Evolutionary conservation across 1,139 yeast genomes (phyloP), one percentile per base, ranked within the genome.

Genomic region (Pichia sp.): DNA sequence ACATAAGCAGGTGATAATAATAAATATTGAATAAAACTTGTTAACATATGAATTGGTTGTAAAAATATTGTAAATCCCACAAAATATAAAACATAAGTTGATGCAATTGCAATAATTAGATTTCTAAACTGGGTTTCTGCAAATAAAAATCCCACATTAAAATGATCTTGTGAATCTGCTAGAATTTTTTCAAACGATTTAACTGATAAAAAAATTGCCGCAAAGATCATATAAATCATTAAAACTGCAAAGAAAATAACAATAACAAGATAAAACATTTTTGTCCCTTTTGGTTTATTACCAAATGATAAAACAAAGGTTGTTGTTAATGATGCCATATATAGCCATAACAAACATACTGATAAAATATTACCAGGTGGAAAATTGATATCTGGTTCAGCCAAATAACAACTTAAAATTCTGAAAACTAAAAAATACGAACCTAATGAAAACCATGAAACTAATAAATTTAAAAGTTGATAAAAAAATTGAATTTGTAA

Each of bases 301-400:
- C 99, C 99, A 69, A 93, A 84, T 48, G 96, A 84, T 57, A 93
- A 72, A 51, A 93, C 91, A 69, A 93, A 93, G 19, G 96, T 89
- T 2, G 96, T 86, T 18, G 89, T 86, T n/a, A 93, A 70, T 16
- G 96, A 88, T 3, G 93, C 88, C 53, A 89, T 76, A 64, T 93
- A 93, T 39, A 93, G 71, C 97, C 98, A 93, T 19, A 91, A 70
- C 65, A 93, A 86, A 1, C 91, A 76, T 10, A 87, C 93, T 4
- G 95, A 83, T 36, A 93, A 73, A 7, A 86, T 75, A 53, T 81
- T 82, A 34, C 97, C 75, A 11, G 81, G 82, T 2, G 82, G 73
- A 66, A 80, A 79, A 52, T 76, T 61, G 65, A 79, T 73, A 50
- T 72, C 76, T 3, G 65, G 52, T 4, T 79, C 73, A 14, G 83